Evolutionary conservation across 768 basidiomycete genomes (phyloP).

Genomic region (Leucocoprinus birnbaumii): DNA sequence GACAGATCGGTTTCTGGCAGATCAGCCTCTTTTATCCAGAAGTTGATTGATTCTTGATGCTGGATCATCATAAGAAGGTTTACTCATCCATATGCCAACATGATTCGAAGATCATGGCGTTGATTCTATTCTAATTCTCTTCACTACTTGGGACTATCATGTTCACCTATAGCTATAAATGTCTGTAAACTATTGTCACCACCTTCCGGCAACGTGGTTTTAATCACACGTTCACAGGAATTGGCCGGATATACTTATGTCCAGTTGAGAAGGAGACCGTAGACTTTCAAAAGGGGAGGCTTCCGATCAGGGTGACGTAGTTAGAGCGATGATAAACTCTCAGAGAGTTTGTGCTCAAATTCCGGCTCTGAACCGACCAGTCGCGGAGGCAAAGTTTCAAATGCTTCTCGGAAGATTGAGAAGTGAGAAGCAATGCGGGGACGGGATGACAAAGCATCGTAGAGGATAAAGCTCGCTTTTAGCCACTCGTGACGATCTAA

Average conservation of each 20-base stretch:
- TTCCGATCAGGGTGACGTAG: background rate
- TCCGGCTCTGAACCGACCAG: background rate
- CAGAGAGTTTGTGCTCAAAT: background rate
- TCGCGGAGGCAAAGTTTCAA: background rate
- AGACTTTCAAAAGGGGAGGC: background rate
- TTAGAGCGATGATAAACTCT: no score
- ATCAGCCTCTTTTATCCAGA: background rate
- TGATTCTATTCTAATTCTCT: conserved; percentile 3
- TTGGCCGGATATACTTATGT: background rate
- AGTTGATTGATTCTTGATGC: conserved; percentile 1
- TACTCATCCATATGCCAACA: background rate
- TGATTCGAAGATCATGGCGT: background rate
- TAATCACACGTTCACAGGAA: background rate
- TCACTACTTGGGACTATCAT: background rate
- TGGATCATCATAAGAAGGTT: conserved; percentile 2
- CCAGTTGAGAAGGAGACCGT: background rate
- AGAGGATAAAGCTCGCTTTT: background rate
- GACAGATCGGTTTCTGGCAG: conserved; percentile 3
- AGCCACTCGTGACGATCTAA: background rate
- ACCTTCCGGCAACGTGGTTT: conserved; percentile 2
- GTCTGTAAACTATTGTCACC: background rate
- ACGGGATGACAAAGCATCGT: background rate
- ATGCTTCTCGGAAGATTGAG: background rate
- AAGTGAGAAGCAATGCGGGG: background rate
- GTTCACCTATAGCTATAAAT: background rate